A percentile compares a stretch with the other conserved stretches of the same genome.
These are phyloP conservation scores for Trichoderma pleuroti DNA, from an alignment of 2,329 filamentous ascomycete genomes.

Conservation along the genomic window DNA sequence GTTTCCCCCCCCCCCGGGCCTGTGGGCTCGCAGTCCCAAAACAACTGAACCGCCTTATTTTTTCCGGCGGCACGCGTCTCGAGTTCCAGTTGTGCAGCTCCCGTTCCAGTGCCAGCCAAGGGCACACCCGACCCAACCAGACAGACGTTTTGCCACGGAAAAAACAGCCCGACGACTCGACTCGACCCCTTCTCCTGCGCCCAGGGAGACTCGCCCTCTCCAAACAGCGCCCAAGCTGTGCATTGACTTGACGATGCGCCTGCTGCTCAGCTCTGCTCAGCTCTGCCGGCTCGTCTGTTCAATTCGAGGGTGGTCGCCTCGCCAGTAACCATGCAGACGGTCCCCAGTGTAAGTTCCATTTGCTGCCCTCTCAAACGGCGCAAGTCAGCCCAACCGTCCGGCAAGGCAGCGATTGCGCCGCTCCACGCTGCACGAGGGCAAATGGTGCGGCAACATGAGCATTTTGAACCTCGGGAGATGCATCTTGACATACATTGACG, in stretches of 20 bases:
- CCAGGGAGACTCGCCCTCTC: neutral
- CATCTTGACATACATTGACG: slow-evolving; percentile 8
- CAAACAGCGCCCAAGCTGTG: slow-evolving; percentile 9
- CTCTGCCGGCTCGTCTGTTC: slow-evolving; percentile 27
- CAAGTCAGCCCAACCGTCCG: slow-evolving; percentile 6
- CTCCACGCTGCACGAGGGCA: neutral
- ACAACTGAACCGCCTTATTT: neutral
- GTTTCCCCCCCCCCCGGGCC: slow-evolving; percentile 2
- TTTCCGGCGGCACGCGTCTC: neutral
- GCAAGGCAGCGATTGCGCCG: slow-evolving; percentile 2
- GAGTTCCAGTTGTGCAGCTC: neutral
- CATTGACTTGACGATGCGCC: slow-evolving; percentile 29
- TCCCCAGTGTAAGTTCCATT: slow-evolving; percentile 46
- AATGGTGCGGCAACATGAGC: neutral
- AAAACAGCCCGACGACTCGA: neutral
- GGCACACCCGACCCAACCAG: neutral
- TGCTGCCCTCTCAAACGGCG: slow-evolving; percentile 12
- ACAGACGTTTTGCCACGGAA: neutral
- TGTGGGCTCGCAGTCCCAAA: slow-evolving; percentile 17
- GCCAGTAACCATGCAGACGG: slow-evolving; percentile 50
- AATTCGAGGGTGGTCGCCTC: slow-evolving; percentile 33
- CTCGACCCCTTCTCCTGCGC: neutral
- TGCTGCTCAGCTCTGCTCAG: slow-evolving; percentile 21
- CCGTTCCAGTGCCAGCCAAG: neutral
- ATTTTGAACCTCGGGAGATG: neutral